Base-by-base conservation (phyloP, 495 filamentous ascomycete genomes). In the Trichoderma orchidacearum region DNA sequence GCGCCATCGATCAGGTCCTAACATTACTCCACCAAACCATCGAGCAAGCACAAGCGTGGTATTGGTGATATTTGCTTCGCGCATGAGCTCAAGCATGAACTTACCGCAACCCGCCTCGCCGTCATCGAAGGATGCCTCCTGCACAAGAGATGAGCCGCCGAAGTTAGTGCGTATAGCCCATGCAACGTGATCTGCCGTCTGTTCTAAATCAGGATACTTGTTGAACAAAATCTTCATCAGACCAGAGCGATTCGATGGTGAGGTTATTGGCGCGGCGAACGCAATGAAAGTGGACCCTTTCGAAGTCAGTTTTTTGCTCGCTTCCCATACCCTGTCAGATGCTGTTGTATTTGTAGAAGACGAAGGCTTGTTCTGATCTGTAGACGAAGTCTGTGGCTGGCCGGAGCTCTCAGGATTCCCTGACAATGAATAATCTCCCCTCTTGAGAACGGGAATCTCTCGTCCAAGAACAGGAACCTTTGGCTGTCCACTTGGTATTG, bases 61-160 rank as follows among this genome's bases (percentile, higher is more conserved):
- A 70, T 90, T 79, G 72, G 84, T 85, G 2, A 89, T 82, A 66
- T 86, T 80, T 76, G 87, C 85, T 59, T 89, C 70, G 67, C 90
- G 84, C 77, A 98, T 76, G 48, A 95, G 68, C 68, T 86, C 81
- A 23, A 95, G 74, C 62, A 97, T 67, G 27, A 93, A 78, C 0
- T 83, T 81, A 5, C 93, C 93, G 27, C 87, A 89, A 27, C 89
- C 90, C 9, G 81, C 84, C 72, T 98, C 93, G 7, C 93, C 93
- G 66, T 98, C 93, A 63, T 96, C 92, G 59, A 95, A 89, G 57
- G 81, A 88, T 63, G 94, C 89, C 63, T 97, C 89, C 27, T 62
- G 36, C 35, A 50, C n/a, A 51, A 18, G 48, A n/a, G 17, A 31
- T 30, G 13, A 55, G 54, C 6, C 59, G 56, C 17, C 53, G 53